Evolutionary conservation across 1,284 basidiomycete genomes (phyloP), one percentile per base, ranked within the genome.

Genomic region (Fomitopsis betulina): DNA sequence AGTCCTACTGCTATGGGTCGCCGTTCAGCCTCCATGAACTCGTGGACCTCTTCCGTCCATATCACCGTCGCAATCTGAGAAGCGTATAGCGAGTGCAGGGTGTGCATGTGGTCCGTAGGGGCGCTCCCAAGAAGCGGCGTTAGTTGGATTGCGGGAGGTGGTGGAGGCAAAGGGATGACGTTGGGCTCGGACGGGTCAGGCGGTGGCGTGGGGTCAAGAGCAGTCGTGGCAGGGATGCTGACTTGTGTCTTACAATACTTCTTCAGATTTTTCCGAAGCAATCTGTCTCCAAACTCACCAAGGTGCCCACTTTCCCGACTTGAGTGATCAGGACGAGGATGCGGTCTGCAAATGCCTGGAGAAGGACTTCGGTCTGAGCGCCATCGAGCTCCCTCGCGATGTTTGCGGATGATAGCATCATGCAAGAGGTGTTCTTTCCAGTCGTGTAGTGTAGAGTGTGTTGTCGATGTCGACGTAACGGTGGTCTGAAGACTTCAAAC

Each of bases 51-150:
- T 59, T 76, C 69, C 37, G 79, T 77, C 91, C 92, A 96, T 1
- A 95, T 72, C 8, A 96, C 79, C 0, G 93, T 93, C 0, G 94
- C 91, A 49, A 94, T 87, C 66, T 98, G 95, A 5, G 87, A 79
- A 0, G 87, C 86, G 70, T 96, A 97, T 0, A 96, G 78, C 43
- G 88, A 86, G 69, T 96, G 85, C 23, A 96, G 73, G 0, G 86
- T 85, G 43, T 86, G 84, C 58, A 84, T 68, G 58, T 87, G 82
- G 52, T 83, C 76, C 2, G 85, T 81, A 12, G 84, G 78, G 6
- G 84, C 82, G 60, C 78, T 82, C 38, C 95, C 96, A 27, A 98
- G 79, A 32, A 98, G 73, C 0, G 87, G 84, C 0, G 83, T 89
- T 45, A 95, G 77, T 54, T 88, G 80, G 55, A 93, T 85, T 2